These are phyloP conservation scores for Calonectria pteridis DNA, from an alignment of 2,329 filamentous ascomycete genomes.

Conservation along the genomic window DNA sequence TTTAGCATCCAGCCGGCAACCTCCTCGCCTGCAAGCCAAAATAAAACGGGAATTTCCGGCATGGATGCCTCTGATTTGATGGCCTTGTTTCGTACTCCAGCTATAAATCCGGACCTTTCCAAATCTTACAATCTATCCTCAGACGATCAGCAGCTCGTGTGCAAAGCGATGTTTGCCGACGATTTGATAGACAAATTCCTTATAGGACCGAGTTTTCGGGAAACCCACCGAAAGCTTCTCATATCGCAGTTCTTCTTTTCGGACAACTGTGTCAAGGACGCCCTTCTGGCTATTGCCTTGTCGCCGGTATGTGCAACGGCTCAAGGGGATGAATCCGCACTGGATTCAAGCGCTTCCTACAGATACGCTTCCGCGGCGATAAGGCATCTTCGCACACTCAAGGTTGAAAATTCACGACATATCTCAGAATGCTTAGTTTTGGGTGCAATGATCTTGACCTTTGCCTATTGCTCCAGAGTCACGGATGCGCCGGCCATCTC, in stretches of 20 bases:
- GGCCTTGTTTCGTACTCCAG: background rate
- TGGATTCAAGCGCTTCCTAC: background rate
- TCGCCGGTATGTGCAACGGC: background rate
- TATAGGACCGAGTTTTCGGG: background rate
- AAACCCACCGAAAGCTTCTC: background rate
- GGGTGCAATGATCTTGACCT: conserved; percentile 35
- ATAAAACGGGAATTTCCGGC: background rate
- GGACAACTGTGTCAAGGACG: background rate
- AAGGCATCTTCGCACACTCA: background rate
- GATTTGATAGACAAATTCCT: background rate
- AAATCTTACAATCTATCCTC: background rate
- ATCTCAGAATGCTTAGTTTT: conserved; percentile 36
- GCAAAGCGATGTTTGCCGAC: background rate
- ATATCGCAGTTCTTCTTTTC: background rate
- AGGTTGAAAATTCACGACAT: background rate
- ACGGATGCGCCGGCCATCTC: conserved; percentile 32
- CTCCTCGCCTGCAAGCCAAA: background rate
- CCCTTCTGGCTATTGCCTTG: background rate
- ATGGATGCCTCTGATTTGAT: background rate
- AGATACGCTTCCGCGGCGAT: background rate
- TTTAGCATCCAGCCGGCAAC: background rate
- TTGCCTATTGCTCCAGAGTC: conserved; percentile 28
- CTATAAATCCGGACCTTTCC: background rate
- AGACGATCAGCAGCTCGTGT: background rate
- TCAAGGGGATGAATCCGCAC: background rate